Evolutionary conservation across 768 basidiomycete species (phyloP).

Genomic region (Boletus rubescentipes): DNA sequence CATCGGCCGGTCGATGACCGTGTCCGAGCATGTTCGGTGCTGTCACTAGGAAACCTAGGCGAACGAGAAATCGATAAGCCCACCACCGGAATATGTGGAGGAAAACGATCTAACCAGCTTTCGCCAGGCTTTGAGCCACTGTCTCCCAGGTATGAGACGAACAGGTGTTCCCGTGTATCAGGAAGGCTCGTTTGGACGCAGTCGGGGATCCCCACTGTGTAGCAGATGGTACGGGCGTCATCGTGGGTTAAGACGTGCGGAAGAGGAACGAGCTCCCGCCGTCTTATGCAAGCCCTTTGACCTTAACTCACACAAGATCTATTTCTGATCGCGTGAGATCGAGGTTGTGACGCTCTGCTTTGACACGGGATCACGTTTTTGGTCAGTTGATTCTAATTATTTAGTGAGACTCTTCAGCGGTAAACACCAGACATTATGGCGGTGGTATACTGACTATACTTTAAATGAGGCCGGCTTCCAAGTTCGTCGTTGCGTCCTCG

Average conservation of each 20-base stretch:
- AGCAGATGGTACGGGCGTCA: slow-evolving; percentile 13
- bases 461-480: too few species aligned
- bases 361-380: too few species aligned
- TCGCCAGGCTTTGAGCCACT: slow-evolving; percentile 8
- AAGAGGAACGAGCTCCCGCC: too few species aligned
- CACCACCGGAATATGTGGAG: background rate
- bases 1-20: slow-evolving; percentile 6
- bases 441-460: too few species aligned
- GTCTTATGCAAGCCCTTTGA: background rate
- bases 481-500: slow-evolving; percentile 9
- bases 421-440: too few species aligned
- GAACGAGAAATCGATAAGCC: background rate
- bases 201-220: slow-evolving; percentile 15
- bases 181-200: slow-evolving; percentile 16
- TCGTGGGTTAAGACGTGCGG: background rate
- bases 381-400: too few species aligned
- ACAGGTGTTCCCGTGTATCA: slow-evolving; percentile 14
- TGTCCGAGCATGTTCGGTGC: slow-evolving; percentile 21
- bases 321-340: slow-evolving; percentile 2
- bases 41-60: slow-evolving; percentile 12
- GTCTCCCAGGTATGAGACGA: slow-evolving; percentile 17
- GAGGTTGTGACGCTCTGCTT: too few species aligned
- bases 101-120: slow-evolving; percentile 1
- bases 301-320: background rate
- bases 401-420: too few species aligned